Conservation (phyloP, 306 rosid genomes). For the Castanea mollissima region DNA sequence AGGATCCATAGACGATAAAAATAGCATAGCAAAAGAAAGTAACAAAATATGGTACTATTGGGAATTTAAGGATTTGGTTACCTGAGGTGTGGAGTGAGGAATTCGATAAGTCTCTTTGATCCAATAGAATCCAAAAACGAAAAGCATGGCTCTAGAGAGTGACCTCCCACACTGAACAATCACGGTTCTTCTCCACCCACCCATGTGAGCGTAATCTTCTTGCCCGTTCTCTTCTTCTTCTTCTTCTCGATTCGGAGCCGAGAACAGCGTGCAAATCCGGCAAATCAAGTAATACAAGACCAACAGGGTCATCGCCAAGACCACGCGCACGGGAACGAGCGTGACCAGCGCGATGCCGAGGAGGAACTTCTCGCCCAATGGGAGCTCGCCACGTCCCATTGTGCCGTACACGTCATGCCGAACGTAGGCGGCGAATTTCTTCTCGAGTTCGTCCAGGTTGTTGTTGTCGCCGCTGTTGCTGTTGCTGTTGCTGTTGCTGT, state of each 20-base stretch:
- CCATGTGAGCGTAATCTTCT: slow-evolving; percentile 83
- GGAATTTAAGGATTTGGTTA: slow-evolving; percentile 2
- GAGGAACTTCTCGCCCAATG: slow-evolving; percentile 64
- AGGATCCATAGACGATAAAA: too few relatives aligned
- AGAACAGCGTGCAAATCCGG: slow-evolving; percentile 66
- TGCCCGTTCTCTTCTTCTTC: slow-evolving; percentile 67
- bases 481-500: neutral
- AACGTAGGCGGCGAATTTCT: slow-evolving; percentile 75
- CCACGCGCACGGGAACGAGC: slow-evolving; percentile 71
- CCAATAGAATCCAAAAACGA: slow-evolving; percentile 91
- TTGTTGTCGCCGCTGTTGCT: neutral
- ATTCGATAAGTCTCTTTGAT: slow-evolving; percentile 41
- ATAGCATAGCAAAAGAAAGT: too few relatives aligned
- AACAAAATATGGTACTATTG: too few relatives aligned
- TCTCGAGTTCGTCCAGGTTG: slow-evolving; percentile 60
- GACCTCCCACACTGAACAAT: slow-evolving; percentile 61
- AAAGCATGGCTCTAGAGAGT: slow-evolving; percentile 75
- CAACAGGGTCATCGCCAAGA: slow-evolving; percentile 40
- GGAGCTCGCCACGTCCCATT: slow-evolving; percentile 89
- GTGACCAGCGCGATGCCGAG: slow-evolving; percentile 65
- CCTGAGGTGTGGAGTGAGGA: slow-evolving; percentile 35
- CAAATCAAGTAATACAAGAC: slow-evolving; percentile 69
- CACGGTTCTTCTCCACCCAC: slow-evolving; percentile 71
- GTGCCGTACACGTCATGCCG: slow-evolving; percentile 75
- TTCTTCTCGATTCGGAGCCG: slow-evolving; percentile 59